Conservation (phyloP, 1,284 basidiomycete species). For the Apiotrichum mycotoxinovorans region DNA sequence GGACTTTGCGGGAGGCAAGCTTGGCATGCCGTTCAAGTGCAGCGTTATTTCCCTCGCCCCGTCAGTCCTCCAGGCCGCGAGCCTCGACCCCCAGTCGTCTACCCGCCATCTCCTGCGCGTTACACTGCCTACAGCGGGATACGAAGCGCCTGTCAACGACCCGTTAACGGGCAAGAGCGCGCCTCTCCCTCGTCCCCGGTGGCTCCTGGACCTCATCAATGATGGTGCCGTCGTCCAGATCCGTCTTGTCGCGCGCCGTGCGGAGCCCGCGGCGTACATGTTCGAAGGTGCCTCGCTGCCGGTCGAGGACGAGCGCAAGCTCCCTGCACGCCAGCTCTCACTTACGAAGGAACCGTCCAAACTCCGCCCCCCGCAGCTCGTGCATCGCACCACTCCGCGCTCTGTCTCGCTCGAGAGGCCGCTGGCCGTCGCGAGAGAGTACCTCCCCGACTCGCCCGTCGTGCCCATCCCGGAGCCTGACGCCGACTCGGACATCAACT, state of each 20-base stretch:
- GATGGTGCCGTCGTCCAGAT: slow-evolving; percentile 64
- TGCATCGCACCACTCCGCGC: slow-evolving; percentile 17
- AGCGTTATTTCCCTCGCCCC: slow-evolving; percentile 61
- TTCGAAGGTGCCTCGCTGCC: slow-evolving; percentile 59
- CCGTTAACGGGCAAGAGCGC: slow-evolving; percentile 69
- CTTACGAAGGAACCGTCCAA: slow-evolving; percentile 13
- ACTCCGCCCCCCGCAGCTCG: slow-evolving; percentile 33
- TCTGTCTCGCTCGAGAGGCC: slow-evolving; percentile 29
- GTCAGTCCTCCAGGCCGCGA: slow-evolving; percentile 69
- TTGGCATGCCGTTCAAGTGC: slow-evolving; percentile 45
- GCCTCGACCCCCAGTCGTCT: slow-evolving; percentile 41
- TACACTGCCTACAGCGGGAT: slow-evolving; percentile 75
- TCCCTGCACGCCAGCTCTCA: slow-evolving; percentile 49
- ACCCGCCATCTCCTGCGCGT: slow-evolving; percentile 70
- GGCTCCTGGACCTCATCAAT: slow-evolving; percentile 68
- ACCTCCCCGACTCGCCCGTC: slow-evolving; percentile 16
- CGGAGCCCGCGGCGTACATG: slow-evolving; percentile 42
- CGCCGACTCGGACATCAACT: slow-evolving; percentile 13
- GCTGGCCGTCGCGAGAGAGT: slow-evolving; percentile 33
- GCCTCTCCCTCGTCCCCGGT: slow-evolving; percentile 66
- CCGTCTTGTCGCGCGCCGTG: slow-evolving; percentile 54
- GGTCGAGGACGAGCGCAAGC: slow-evolving; percentile 69
- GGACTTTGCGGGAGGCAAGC: slow-evolving; percentile 22
- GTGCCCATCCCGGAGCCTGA: slow-evolving; percentile 1
- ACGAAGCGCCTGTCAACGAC: slow-evolving; percentile 68